Conservation (phyloP, 1,284 basidiomycete genomes). For the Melampsora occidentalis region DNA sequence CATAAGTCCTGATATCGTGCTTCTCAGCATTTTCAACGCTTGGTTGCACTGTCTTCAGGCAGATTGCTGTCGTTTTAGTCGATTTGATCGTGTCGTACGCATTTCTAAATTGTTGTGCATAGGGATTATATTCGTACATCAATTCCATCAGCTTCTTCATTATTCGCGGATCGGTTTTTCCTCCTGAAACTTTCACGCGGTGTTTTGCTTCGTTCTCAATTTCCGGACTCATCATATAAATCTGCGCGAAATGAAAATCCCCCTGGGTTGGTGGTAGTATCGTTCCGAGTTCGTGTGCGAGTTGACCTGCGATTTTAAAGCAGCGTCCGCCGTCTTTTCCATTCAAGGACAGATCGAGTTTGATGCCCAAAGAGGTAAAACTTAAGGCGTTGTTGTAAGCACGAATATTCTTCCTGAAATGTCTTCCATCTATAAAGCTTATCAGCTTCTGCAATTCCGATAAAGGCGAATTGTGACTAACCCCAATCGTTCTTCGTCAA, state of each 20-base stretch:
- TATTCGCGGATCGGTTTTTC: not conserved
- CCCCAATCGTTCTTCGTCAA: no score
- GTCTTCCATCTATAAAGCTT: no score
- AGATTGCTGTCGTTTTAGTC: not conserved
- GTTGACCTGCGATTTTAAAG: no score
- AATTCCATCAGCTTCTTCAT: not conserved
- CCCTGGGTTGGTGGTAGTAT: no score
- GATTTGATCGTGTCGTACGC: not conserved
- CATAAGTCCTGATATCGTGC: not conserved
- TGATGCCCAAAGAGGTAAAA: no score
- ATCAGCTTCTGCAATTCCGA: no score
- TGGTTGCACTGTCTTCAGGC: not conserved
- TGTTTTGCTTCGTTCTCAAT: not conserved
- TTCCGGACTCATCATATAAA: not conserved
- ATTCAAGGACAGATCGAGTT: no score
- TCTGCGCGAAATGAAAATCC: not conserved
- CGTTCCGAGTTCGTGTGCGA: no score
- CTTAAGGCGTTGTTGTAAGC: no score
- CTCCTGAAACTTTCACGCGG: not conserved
- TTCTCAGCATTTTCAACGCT: not conserved
- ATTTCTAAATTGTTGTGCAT: not conserved
- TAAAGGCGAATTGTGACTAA: no score
- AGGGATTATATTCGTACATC: constrained; percentile 15
- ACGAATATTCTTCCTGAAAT: no score
- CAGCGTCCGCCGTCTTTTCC: no score